Evolutionary conservation across 257 asterid species (phyloP), one percentile per base, ranked within the genome.

Genomic region (Rubia yunnanensis): DNA sequence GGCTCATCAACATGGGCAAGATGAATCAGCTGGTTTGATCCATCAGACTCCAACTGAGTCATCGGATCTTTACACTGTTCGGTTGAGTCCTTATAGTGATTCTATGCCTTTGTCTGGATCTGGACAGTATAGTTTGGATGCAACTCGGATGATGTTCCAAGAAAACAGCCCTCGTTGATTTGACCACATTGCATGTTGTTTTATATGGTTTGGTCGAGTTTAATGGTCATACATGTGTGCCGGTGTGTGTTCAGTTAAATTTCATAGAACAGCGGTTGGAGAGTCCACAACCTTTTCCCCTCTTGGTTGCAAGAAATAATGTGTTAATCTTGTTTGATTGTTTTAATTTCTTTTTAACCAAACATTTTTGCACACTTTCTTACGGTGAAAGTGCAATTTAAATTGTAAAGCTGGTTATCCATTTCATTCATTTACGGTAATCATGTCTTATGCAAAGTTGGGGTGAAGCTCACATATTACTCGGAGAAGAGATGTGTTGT

Each of bases 11-110:
- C 53, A 74, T 1, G 69, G 0, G 1, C 60, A 57, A 0, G 77
- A 77, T 38, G 80, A 76, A 52, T 41, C 79, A 0, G 79, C 14
- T 39, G 48, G 78, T 1, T 58, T 78, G 23, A 76, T 74, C 78
- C 65, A 27, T 4, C 23, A 48, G 7, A 52, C 1, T 39, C 48
- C 17, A 1, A 39, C 31, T 18, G 83, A 70, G 39, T 1, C 63
- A 24, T 60, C 58, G 0, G 92, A 88, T 70, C 88, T 88, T 48
- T 86, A 85, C 44, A 74, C 81, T 1, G 80, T 77, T 71, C 85
- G 76, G 2, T 49, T 83, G 0, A 60, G 69, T 48, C 68, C 79
- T 34, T 46, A 68, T 10, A 48, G 70, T 22, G 77, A 69, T 57
- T 59, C 74, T 0, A 76, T 61, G 0, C 76, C 70, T 1, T 30